Percentiles rank a stretch among this genome's conserved stretches.
Conservation (phyloP, 108 stramenopile species). For the Pseudonitzschia multistriata region DNA sequence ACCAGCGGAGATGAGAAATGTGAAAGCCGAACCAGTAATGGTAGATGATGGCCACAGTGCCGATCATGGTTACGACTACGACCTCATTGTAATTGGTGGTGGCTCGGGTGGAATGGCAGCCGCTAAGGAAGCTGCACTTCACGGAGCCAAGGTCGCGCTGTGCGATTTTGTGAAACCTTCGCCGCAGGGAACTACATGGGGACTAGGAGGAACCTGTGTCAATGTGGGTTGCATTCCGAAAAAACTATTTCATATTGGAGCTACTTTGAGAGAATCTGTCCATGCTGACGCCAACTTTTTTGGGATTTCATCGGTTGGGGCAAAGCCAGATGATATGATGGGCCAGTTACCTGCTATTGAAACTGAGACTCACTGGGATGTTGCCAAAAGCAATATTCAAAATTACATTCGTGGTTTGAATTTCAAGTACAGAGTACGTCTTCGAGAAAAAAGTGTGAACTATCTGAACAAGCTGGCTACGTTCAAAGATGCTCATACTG, state of each 20-base stretch:
- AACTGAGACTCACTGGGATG: conserved; percentile 64
- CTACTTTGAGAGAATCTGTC: conserved; percentile 57
- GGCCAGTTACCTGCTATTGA: conserved; percentile 23
- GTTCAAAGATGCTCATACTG: conserved; percentile 83
- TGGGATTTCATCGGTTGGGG: conserved; percentile 54
- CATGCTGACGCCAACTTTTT: conserved; percentile 62
- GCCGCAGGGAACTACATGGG: conserved; percentile 93
- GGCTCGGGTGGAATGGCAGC: conserved; percentile 95
- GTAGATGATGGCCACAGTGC: conserved; percentile 62
- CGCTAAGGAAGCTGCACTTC: conserved; percentile 89
- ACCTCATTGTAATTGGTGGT: conserved; percentile 95
- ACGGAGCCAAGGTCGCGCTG: conserved; percentile 93
- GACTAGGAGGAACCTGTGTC: conserved; percentile 98
- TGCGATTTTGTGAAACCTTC: conserved; percentile 97
- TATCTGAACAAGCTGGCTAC: conserved; percentile 90
- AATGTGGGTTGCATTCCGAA: conserved; percentile 98
- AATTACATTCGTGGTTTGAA: conserved; percentile 96
- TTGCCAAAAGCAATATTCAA: conserved; percentile 77
- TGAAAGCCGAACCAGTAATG: conserved; percentile 29
- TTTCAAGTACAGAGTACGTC: conserved; percentile 94
- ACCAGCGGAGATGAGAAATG: conserved; percentile 19
- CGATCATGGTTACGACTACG: conserved; percentile 90
- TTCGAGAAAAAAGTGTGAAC: conserved; percentile 91
- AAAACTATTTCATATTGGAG: conserved; percentile 95
- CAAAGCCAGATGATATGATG: conserved; percentile 32